Evolutionary conservation across 164 flowering plant species (phyloP), one percentile per base, ranked within the genome.

Genomic region (Tetracentron sinense): DNA sequence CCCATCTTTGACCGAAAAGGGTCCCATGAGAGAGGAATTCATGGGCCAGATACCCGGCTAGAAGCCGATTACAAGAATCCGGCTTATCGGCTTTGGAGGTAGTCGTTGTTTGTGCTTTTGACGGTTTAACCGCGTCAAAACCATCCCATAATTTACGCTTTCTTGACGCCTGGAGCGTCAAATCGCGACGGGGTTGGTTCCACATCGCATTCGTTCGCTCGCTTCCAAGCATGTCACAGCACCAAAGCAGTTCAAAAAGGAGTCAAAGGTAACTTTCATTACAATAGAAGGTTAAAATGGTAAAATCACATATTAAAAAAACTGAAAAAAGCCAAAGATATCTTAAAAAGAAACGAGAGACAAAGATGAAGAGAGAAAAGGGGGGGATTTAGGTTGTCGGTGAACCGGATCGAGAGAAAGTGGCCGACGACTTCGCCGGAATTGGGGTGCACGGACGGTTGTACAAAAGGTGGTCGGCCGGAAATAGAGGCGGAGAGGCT

Each of bases 21-120:
- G 97, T 90, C 7, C 97, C 95, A 19, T 70, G 71, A 0, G 86
- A 75, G 29, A 90, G 69, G 54, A 81, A 90, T 82, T 90, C 97
- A 49, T 81, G 65, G 8, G 97, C 95, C 85, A 90, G 71, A 72
- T 81, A 90, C 11, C 97, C 94, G 66, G 97, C 97, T 62, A 90
- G 49, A 11, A 90, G 82, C 78, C 74, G 73, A 51, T 87, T 89
- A n/a, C 75, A 69, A 23, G 60, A 50, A 16, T 38, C 48, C 75
- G 75, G 71, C 69, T 63, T 1, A 38, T 38, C 44, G 44, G 44
- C 73, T 63, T 68, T 63, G 44, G 15, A 28, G 6, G 69, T 29
- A 17, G 76, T 0, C 27, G 69, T 49, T 1, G 20, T 50, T 6
- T 23, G 61, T 48, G 71, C 28, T 21, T 53, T 53, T 19, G 78